A percentile compares a stretch with the other conserved stretches of the same genome.
Conservation (phyloP, 2,329 filamentous ascomycete genomes). For the Fusarium sp. region DNA sequence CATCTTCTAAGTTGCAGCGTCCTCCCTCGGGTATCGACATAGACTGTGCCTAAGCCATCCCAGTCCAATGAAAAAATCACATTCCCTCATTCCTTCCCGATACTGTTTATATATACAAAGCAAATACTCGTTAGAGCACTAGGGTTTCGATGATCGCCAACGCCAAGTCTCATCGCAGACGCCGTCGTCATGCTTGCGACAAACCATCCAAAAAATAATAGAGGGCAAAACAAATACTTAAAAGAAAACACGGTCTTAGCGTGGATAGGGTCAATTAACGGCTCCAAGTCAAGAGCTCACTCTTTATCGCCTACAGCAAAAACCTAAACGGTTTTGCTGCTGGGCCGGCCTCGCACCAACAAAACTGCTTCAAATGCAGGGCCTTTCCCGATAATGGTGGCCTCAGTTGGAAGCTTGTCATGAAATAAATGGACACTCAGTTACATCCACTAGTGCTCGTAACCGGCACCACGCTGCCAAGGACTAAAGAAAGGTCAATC, state of each 20-base stretch:
- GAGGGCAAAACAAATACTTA: slow-evolving; percentile 16
- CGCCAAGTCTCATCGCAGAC: slow-evolving; percentile 49
- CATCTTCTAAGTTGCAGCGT: slow-evolving; percentile 19
- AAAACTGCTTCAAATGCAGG: slow-evolving; percentile 30
- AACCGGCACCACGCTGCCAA: slow-evolving; percentile 61
- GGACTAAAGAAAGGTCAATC: slow-evolving; percentile 51
- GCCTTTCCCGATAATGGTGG: slow-evolving; percentile 17
- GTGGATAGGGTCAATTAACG: slow-evolving; percentile 21
- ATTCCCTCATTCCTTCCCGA: slow-evolving; percentile 39
- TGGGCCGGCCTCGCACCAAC: slow-evolving; percentile 17
- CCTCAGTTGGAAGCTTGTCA: slow-evolving; percentile 34
- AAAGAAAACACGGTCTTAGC: slow-evolving; percentile 31
- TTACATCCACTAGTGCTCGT: slow-evolving; percentile 52
- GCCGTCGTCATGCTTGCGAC: slow-evolving; percentile 48
- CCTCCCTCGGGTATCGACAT: slow-evolving; percentile 35
- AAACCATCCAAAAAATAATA: slow-evolving; percentile 33
- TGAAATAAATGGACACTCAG: slow-evolving; percentile 31
- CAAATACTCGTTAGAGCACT: slow-evolving; percentile 47
- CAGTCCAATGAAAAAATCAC: slow-evolving; percentile 38
- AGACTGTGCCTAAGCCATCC: slow-evolving; percentile 30
- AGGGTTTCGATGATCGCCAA: slow-evolving; percentile 47
- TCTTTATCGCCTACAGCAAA: slow-evolving; percentile 13
- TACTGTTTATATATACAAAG: slow-evolving; percentile 49
- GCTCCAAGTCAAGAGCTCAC: slow-evolving; percentile 8
- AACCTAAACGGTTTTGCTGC: slow-evolving; percentile 4